Evolutionary conservation across 306 rosid species (phyloP), one percentile per base, ranked within the genome.

Genomic region (Mimosa pudica): DNA sequence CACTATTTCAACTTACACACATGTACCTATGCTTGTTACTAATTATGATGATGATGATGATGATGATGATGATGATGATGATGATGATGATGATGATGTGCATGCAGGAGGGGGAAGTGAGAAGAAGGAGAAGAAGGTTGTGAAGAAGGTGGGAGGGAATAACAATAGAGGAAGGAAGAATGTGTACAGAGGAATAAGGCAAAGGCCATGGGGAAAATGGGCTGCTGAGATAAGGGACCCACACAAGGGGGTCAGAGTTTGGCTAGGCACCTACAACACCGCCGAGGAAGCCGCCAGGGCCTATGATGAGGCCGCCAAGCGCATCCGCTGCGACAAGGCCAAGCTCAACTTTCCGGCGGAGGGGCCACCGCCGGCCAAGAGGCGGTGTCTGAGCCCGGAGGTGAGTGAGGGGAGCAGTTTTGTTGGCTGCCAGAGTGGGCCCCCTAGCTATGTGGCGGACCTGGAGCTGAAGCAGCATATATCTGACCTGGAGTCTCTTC

Each of bases 181-280:
- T 87, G 83, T 81, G 35, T 95, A 91, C 88, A 87, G 97, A 86
- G 99, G 99, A 67, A 93, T 95, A 79, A 80, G 99, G 66, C 97
- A 88, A 74, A 88, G 99, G 84, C 98, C 99, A 13, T 92, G 99
- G 99, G 99, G 99, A 0, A 95, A 95, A 68, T 95, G 99, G 99
- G 99, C 99, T 0, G 97, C 99, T 0, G 99, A 95, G 80, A 95
- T 95, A 71, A 92, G 99, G 71, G 99, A 95, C 89, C 99, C 99
- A 30, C 88, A 80, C 8, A 89, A 92, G 48, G 99, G 99, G 10
- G 89, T 89, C 73, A 92, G 98, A 0, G 97, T 93, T 48, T 95
- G 98, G 98, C 98, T 95, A 14, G 99, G 99, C 6, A 95, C 99
- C 10, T 95, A 81, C 87, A 73, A 85, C 89, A 91, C 98, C 0